A percentile compares a stretch with the other conserved stretches of the same genome.
phyloP scores from a whole-genome alignment of 768 basidiomycete species.

The Russula olivacea region DNA sequence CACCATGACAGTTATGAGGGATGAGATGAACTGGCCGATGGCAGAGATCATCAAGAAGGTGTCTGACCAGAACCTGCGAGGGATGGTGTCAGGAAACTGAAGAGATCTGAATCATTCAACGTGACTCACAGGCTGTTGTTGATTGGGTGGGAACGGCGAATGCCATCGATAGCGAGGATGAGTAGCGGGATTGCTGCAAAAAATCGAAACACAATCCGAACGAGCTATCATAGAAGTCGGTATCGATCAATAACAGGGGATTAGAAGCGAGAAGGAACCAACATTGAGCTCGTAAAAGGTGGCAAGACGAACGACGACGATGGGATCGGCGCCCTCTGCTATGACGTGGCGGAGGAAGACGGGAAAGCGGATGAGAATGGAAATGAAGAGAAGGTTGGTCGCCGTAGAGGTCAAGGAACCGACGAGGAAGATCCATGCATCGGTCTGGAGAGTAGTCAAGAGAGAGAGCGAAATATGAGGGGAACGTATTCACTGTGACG shows the following conservation, averaged over 20 bases:
- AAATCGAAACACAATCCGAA: slow-evolving; percentile 72
- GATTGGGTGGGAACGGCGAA: slow-evolving; percentile 46
- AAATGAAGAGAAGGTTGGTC: slow-evolving; percentile 66
- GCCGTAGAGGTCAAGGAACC: slow-evolving; percentile 60
- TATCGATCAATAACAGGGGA: background rate
- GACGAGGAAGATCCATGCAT: slow-evolving; percentile 70
- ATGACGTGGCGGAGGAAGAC: slow-evolving; percentile 64
- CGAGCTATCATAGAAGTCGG: slow-evolving; percentile 39
- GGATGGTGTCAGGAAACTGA: background rate
- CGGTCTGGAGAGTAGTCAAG: slow-evolving; percentile 40
- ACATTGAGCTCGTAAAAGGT: slow-evolving; percentile 80
- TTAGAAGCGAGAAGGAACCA: slow-evolving; percentile 28
- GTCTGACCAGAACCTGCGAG: slow-evolving; percentile 37
- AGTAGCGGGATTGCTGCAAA: slow-evolving; percentile 65
- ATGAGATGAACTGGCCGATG: slow-evolving; percentile 73
- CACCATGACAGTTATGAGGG: slow-evolving; percentile 73
- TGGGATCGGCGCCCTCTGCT: slow-evolving; percentile 65
- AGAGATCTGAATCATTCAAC: background rate
- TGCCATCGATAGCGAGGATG: slow-evolving; percentile 58
- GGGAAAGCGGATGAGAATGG: slow-evolving; percentile 66
- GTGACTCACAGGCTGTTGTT: slow-evolving; percentile 50
- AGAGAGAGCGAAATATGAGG: background rate
- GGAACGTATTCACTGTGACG: slow-evolving; percentile 42
- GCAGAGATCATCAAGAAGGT: slow-evolving; percentile 65
- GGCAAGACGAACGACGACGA: slow-evolving; percentile 64